phyloP scores from a whole-genome alignment of 2,329 filamentous ascomycete genomes.

The Xylaria sp. region DNA sequence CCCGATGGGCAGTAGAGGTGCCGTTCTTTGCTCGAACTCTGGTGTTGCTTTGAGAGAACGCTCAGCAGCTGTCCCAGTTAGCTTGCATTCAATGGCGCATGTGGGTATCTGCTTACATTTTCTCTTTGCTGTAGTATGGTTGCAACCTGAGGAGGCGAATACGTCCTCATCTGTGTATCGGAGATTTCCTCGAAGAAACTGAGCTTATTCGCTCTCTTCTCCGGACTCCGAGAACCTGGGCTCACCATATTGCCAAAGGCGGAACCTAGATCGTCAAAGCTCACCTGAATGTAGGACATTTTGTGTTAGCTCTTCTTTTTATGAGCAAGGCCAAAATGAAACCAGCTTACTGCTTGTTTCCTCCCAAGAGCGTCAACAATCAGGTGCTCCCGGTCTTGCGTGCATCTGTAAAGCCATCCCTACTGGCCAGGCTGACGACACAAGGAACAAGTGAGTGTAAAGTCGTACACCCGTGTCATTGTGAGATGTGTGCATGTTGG shows the following conservation, averaged over 20 bases:
- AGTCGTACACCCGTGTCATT: slow-evolving; percentile 73
- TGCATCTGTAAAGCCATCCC: slow-evolving; percentile 80
- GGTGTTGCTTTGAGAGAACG: slow-evolving; percentile 43
- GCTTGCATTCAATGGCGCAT: neutral
- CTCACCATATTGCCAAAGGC: slow-evolving; percentile 51
- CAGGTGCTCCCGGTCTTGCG: slow-evolving; percentile 52
- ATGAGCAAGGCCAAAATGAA: neutral
- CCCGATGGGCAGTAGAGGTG: slow-evolving; percentile 40
- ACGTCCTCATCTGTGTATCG: slow-evolving; percentile 56
- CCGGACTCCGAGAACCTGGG: slow-evolving; percentile 54
- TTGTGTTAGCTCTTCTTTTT: slow-evolving; percentile 2
- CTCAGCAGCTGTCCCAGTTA: slow-evolving; percentile 48
- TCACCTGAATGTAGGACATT: slow-evolving; percentile 28
- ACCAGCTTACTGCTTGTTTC: slow-evolving; percentile 43
- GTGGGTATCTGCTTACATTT: slow-evolving; percentile 53
- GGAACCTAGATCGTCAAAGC: slow-evolving; percentile 51
- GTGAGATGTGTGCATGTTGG: slow-evolving; percentile 72
- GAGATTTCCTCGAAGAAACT: slow-evolving; percentile 60
- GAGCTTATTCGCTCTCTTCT: slow-evolving; percentile 56
- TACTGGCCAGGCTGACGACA: slow-evolving; percentile 68
- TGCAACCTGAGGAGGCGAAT: slow-evolving; percentile 60
- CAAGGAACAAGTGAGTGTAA: slow-evolving; percentile 63
- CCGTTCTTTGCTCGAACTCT: slow-evolving; percentile 1
- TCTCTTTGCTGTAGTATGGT: slow-evolving; percentile 62
- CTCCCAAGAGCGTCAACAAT: slow-evolving; percentile 53